Conservation (phyloP, 306 rosid species). For the Neltuma alba region DNA sequence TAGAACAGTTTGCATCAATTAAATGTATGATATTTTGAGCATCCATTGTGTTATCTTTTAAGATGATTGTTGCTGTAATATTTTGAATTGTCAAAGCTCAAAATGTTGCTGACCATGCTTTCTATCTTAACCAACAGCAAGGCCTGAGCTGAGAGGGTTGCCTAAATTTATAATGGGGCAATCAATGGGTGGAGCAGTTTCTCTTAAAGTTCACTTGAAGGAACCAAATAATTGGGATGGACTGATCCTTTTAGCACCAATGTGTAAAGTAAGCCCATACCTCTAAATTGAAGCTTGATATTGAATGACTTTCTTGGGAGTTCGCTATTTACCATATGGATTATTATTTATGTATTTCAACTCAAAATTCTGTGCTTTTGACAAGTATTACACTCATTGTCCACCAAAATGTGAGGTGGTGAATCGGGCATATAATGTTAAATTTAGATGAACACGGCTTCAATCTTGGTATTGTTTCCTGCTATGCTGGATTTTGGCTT, state of each 20-base stretch:
- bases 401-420: neutral
- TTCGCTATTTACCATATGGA: neutral
- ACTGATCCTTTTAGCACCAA: slow-evolving; percentile 84
- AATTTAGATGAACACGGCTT: neutral
- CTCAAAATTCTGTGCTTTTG: neutral
- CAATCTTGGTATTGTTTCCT: neutral
- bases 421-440: neutral
- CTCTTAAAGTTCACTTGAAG: slow-evolving; percentile 76
- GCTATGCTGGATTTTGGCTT: slow-evolving; percentile 11
- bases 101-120: slow-evolving; percentile 30
- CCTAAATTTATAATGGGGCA: slow-evolving; percentile 78
- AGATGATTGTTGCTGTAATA: neutral
- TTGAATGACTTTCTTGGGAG: neutral
- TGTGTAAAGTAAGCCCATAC: slow-evolving; percentile 82
- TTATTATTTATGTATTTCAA: neutral
- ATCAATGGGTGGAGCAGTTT: slow-evolving; percentile 93
- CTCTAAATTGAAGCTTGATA: slow-evolving; percentile 23
- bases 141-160: slow-evolving; percentile 68
- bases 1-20: slow-evolving; percentile 68
- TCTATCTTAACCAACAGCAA: slow-evolving; percentile 46
- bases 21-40: slow-evolving; percentile 57
- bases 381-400: neutral
- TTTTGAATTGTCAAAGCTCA: slow-evolving; percentile 14
- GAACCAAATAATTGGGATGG: slow-evolving; percentile 83
- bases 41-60: neutral